Conservation (phyloP, 805 yeast species). For the Blastobotrys parvus region DNA sequence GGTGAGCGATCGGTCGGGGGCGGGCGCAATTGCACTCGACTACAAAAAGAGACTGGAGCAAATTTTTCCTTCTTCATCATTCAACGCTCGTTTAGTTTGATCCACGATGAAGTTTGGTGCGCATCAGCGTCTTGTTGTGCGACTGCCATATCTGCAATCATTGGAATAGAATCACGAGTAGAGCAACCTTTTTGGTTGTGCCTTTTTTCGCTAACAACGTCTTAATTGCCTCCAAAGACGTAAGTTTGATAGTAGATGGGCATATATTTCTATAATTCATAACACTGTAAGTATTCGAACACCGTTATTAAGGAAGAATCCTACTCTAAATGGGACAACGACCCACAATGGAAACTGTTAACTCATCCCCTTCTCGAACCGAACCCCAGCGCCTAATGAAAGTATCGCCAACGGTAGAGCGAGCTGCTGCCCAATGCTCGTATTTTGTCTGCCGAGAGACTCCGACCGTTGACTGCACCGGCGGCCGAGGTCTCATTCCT, state of each 20-base stretch:
- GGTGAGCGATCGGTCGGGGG: too few species aligned
- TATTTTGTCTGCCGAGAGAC: too few species aligned
- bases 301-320: neutral
- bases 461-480: too few species aligned
- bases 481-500: too few species aligned
- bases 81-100: neutral
- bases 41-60: neutral
- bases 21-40: too few species aligned
- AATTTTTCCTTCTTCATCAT: neutral
- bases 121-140: neutral
- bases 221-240: neutral
- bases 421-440: too few species aligned
- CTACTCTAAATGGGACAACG: neutral
- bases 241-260: conserved; percentile 12
- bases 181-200: neutral
- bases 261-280: conserved; percentile 2
- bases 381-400: neutral
- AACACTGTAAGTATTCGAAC: neutral
- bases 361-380: neutral
- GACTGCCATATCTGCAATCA: neutral
- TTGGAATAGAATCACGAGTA: neutral
- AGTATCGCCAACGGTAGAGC: neutral
- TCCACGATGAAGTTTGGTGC: neutral
- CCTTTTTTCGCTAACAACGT: conserved; percentile 11
- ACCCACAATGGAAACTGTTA: neutral